Base-by-base conservation (phyloP, 352 stramenopile species). In the Phytophthora sansomeana region DNA sequence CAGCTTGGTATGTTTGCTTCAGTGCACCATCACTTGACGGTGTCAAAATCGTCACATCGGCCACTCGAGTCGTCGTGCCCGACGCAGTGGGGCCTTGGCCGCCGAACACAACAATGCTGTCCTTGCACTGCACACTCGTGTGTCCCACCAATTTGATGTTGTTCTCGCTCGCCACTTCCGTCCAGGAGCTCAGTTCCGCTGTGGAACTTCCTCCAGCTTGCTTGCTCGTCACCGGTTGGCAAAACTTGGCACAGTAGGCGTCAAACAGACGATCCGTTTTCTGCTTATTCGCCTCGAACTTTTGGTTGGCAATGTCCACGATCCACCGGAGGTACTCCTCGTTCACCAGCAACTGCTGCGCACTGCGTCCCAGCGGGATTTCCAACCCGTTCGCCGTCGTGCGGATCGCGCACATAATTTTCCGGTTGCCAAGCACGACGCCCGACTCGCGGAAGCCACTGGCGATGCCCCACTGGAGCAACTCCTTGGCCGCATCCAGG, bases 341-440 rank as follows among this genome's bases (percentile, higher is more conserved):
- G 29, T 83, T 77, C 21, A 93, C 78, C 14, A 97, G 55, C 32
- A 97, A 48, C 0, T 83, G 50, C 9, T 81, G 33, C 0, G 67
- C 70, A 13, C 58, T 58, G 17, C 78, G 72, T 46, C 85, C 80
- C 13, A 98, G 75, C 11, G 92, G 92, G 44, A 97, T 93, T 69
- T 98, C 90, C 55, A 98, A 78, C 7, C 78, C 73, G 35, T 97
- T 96, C 10, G 90, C 80, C 10, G 80, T 92, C 29, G 92, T 97
- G 33, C 92, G 88, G 58, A 98, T 97, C 19, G 91, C 91, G 28
- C 95, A 93, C 84, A 97, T 94, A 33, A 96, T 85, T 50, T 93
- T 95, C 61, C 91, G 89, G 63, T 93, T 95, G 36, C 87, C 86
- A 5, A 97, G 60, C 32, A 95, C 87, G 39, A 98, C 83, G 8